phyloP scores from a whole-genome alignment of 805 yeast genomes.

The Kodamaea nitidulidarum region DNA sequence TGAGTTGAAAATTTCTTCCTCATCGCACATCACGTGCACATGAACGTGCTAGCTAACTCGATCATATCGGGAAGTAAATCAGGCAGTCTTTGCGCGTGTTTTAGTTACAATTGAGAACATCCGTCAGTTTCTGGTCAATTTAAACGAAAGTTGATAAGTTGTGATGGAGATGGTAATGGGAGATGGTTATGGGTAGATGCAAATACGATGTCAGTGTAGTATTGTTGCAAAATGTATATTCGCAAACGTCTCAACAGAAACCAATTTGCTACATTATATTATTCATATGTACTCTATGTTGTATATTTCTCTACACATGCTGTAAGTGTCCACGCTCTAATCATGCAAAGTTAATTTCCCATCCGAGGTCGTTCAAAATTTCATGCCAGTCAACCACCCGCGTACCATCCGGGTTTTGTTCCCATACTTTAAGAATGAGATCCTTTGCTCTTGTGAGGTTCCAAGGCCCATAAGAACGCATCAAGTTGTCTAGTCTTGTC shows the following conservation, averaged over 20 bases:
- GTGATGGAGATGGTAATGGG: too few species aligned
- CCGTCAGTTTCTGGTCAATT: too few species aligned
- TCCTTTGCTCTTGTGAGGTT: constrained; percentile 47
- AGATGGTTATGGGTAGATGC: too few species aligned
- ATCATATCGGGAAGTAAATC: too few species aligned
- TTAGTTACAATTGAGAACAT: too few species aligned
- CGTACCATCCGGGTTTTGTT: constrained; percentile 47
- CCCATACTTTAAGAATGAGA: constrained; percentile 49
- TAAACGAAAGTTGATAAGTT: too few species aligned
- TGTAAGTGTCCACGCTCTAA: neutral
- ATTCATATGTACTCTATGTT: too few species aligned
- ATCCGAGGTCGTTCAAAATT: constrained; percentile 59
- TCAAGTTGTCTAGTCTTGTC: constrained; percentile 50
- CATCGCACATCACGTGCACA: constrained; percentile 10
- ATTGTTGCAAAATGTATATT: too few species aligned
- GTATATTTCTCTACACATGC: neutral
- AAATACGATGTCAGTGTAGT: too few species aligned
- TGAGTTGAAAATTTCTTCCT: constrained; percentile 15
- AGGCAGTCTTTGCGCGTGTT: too few species aligned
- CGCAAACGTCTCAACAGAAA: too few species aligned
- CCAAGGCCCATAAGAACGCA: constrained; percentile 63
- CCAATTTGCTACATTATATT: too few species aligned
- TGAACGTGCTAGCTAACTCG: constrained; percentile 4
- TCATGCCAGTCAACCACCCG: constrained; percentile 70
- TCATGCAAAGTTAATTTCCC: constrained; percentile 77